Base-by-base conservation (phyloP, 2,329 filamentous ascomycete species). In the Clarireedia paspali region DNA sequence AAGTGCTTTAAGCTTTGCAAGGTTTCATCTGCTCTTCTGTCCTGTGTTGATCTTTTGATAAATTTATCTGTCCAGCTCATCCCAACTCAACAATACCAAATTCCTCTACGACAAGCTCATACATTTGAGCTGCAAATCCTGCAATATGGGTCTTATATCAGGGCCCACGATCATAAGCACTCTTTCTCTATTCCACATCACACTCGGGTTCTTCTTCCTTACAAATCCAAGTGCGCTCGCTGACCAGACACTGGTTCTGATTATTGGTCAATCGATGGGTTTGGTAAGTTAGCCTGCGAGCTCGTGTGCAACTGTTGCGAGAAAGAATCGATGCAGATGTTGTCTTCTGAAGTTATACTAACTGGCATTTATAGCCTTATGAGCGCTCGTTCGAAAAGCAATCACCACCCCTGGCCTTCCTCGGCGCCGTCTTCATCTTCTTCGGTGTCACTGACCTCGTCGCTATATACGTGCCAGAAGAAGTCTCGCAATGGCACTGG, bases 111-210 rank as follows among this genome's bases (percentile, higher is more conserved):
- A 26, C 3, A 15, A 40, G 30, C 5, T 30, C 6, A 7, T 30
- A 15, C 27, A 7, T 42, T 42, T 6, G n/a, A 42, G 39, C 39
- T 42, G 39, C 15, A 42, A 42, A 42, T 17, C 39, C 15, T 42
- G 7, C 57, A 76, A 53, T 59, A 96, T 96, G 91, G 87, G 83
- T 34, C 77, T 95, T 70, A 80, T 96, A 67, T 91, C 89, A 2
- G 84, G 85, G 59, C 87, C 81, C 68, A 89, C 86, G 7, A 85
- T 96, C 70, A 86, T 96, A 65, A 87, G 88, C 64, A 85, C 84
- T 52, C 75, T 96, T 64, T 88, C 87, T 64, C 80, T 95, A 69
- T 90, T 94, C 75, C 89, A 96, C 73, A 72, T 96, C 62, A 89
- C 88, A 5, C 76, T 94, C 49, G 90, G 85, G 65, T 91, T 86